Evolutionary conservation across 768 basidiomycete genomes (phyloP), one percentile per base, ranked within the genome.

Genomic region (Pulveroboletus sp.): DNA sequence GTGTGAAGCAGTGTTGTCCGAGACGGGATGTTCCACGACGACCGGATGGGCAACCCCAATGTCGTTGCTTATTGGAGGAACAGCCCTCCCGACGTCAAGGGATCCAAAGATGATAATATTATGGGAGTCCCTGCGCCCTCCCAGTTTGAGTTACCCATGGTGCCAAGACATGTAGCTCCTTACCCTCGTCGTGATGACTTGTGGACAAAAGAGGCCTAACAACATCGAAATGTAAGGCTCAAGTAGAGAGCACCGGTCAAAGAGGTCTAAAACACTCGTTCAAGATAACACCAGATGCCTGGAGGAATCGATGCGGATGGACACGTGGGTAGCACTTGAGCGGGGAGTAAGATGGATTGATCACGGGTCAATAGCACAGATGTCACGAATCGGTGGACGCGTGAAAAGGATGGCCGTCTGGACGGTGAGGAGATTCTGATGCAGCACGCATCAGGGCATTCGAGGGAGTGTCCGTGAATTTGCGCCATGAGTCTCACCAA

Each of bases 1-100:
- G 24, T 28, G 17, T 11, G 12, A 10, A 15, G 18, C 2, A 17
- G 33, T 2, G 21, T 41, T 41, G 17, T 26, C 32, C 2, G 17
- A 21, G 32, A 49, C 15, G 8, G 50, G 1, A 15, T 64, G 53
- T 6, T 61, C 62, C 36, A 52, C 42, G 43, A 52, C 42, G 43
- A 36, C 30, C 5, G 39, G 31, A 27, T 61, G 58, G 6, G 42
- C 56, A 27, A 58, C 55, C 15, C 41, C 48, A 14, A 60, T 51
- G 40, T 31, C 42, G 46, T 50, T 62, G 33, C 68, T 68, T 15
- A 64, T 59, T 0, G 43, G 48, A 1, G 72, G 71, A 11, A 58
- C 54, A 1, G 57, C 15, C 9, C 39, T 37, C 27, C 65, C 65
- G 33, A 56, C 43, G 60, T 73, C 64, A 12, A 64, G 49, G 17